Percentiles rank a stretch among this genome's conserved stretches.
These are phyloP conservation scores for Funneliformis geosporum DNA, from an alignment of 192 early-diverging fungal species.

Conservation along the genomic window DNA sequence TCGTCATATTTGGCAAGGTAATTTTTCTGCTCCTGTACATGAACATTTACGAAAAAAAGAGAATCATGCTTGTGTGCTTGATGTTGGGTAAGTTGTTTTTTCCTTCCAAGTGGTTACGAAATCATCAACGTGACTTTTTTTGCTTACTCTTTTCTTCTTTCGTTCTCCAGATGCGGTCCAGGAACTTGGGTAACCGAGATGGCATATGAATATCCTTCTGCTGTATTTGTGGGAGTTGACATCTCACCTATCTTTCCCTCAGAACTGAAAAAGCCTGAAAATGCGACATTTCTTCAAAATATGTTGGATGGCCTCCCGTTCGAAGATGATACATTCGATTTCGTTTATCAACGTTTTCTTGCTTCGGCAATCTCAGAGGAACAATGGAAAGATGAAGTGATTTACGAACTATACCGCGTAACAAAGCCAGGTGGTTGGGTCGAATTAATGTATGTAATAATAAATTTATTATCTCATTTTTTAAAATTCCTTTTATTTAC, in stretches of 20 bases:
- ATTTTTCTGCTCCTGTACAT: neutral
- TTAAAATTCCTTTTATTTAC: neutral
- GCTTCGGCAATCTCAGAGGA: neutral
- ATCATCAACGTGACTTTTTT: neutral
- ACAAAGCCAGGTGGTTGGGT: slow-evolving; percentile 31
- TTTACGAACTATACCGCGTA: slow-evolving; percentile 24
- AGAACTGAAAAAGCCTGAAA: neutral
- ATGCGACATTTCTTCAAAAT: slow-evolving; percentile 20
- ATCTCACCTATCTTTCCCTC: slow-evolving; percentile 34
- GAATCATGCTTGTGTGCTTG: neutral
- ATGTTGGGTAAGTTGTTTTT: slow-evolving; percentile 30
- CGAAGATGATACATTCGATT: slow-evolving; percentile 25
- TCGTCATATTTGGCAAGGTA: slow-evolving; percentile 7
- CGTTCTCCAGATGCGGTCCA: slow-evolving; percentile 33
- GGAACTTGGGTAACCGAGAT: slow-evolving; percentile 44
- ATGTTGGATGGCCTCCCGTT: slow-evolving; percentile 30
- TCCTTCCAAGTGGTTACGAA: too few relatives aligned
- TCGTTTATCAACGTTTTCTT: slow-evolving; percentile 17
- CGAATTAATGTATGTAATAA: slow-evolving; percentile 23
- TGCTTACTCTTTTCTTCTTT: neutral
- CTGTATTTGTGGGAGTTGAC: slow-evolving; percentile 39
- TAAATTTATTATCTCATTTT: neutral
- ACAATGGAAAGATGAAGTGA: neutral
- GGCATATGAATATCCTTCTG: slow-evolving; percentile 37
- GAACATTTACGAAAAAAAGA: neutral